A percentile compares a stretch with the other conserved stretches of the same genome.
phyloP scores from a whole-genome alignment of 345 rosid genomes.

The Pseudoturritis turrita region DNA sequence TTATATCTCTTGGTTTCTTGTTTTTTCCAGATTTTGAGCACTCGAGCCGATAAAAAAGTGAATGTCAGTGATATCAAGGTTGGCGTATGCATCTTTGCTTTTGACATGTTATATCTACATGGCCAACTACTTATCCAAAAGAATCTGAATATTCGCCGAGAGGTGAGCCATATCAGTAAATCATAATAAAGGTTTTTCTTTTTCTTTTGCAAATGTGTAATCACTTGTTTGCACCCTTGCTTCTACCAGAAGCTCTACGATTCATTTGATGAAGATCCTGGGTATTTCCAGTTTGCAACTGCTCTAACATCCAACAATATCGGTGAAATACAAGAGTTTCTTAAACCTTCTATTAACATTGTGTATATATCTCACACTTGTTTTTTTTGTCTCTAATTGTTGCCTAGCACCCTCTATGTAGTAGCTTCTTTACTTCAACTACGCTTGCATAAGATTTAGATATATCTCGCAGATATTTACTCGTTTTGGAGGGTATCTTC shows the following conservation, averaged over 20 bases:
- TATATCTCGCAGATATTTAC: neutral
- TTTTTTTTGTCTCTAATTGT: neutral
- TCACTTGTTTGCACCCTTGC: neutral
- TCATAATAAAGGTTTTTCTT: neutral
- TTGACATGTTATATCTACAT: constrained; percentile 79
- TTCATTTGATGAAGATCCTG: constrained; percentile 78
- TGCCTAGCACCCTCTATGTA: neutral
- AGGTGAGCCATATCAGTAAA: constrained; percentile 42
- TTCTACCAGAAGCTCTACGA: constrained; percentile 61
- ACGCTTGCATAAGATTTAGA: neutral
- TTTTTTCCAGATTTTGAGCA: constrained; percentile 58
- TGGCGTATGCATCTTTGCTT: constrained; percentile 87
- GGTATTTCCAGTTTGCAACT: constrained; percentile 84
- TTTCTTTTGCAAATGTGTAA: neutral
- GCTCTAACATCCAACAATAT: constrained; percentile 75
- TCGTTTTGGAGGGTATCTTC: neutral
- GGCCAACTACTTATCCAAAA: constrained; percentile 77
- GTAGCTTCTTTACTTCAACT: neutral
- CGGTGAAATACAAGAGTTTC: constrained; percentile 88
- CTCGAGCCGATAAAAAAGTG: constrained; percentile 88
- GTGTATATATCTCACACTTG: constrained; percentile 45
- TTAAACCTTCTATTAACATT: constrained; percentile 74
- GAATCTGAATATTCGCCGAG: constrained; percentile 65
- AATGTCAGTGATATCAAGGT: constrained; percentile 76
- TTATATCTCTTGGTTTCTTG: neutral